Evolutionary conservation across 2,329 filamentous ascomycete genomes (phyloP), one percentile per base, ranked within the genome.

Genomic region (Penicillium sp.): DNA sequence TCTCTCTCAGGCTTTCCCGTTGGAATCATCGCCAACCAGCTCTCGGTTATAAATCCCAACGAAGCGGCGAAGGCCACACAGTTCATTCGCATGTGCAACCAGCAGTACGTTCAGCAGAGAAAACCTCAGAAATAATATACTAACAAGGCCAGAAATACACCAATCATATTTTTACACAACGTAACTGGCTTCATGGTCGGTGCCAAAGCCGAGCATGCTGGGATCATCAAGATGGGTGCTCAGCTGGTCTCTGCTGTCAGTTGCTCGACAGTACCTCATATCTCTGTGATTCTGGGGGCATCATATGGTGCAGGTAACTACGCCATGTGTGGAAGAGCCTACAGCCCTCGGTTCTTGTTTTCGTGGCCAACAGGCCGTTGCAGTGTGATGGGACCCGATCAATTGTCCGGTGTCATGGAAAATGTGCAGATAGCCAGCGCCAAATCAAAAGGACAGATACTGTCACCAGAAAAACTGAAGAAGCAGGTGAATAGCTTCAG

Each of bases 101-200:
- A 78, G 55, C 61, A 73, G 70, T 75, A 66, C 46, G 67, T 35
- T 11, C 42, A 8, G n/a, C 10, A 10, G 23, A 5, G 19, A 19
- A 3, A 7, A 7, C 5, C 32, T 13, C 5, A 14, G 9, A 9
- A 11, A 19, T 41, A 14, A 32, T 32, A 23, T 30, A 44, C 40
- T 51, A 30, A 58, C 1, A 14, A 9, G 36, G 26, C 65, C 23
- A 73, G 63, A 51, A 67, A 67, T 26, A 70, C 60, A 0, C 76
- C 76, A 0, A 77, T 79, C 13, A 62, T 78, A 5, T 79, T 77
- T 62, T 61, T 79, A 0, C 76, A 79, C 60, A 79, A 78, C 40
- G 76, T 79, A 0, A 78, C 77, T 0, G 76, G 76, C 1, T 79
- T 79, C 64, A 79, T 79, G 76, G 76, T 79, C 3, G 77, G 77